Base-by-base conservation (phyloP, 2,329 filamentous ascomycete species). In the Colletotrichum sp. region DNA sequence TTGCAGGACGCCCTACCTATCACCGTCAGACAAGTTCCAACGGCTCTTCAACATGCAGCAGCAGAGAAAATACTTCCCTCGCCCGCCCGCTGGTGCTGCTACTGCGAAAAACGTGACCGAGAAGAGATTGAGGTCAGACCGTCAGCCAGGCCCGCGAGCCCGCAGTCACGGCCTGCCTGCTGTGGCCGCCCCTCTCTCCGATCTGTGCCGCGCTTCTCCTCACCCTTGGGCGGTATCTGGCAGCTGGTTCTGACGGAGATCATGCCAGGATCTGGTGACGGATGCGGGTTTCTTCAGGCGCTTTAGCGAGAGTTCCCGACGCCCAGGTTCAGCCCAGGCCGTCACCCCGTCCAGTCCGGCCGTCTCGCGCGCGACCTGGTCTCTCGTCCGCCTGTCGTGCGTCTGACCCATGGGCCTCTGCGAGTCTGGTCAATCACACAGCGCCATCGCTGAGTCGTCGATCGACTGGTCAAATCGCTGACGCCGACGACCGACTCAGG, bases 231-330 rank as follows among this genome's bases (percentile, higher is more conserved):
- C 58, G 69, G 73, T 70, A 75, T 65, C 64, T 75, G 70, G 65
- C 70, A 73, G 70, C 60, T 67, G 70, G 73, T 58, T 60, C 52
- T 55, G 74, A 39, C 18, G 74, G 70, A 76, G 74, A 76, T 69
- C 74, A 69, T 73, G 70, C 70, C 74, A 75, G 74, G 70, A 75
- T 75, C 74, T 74, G 74, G 48, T 75, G 74, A 74, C 64, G 74
- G 74, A 65, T 61, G 56, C 70, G 74, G 70, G 30, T 64, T 65
- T 73, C 70, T 36, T 73, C 70, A 65, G 43, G 58, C 70, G 73
- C 73, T 27, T 73, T 62, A 76, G 74, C 74, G 70, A 76, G 64
- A 76, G 65, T 73, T 76, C 65, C 74, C 74, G 74, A 69, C 56
- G 65, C 70, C 70, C 74, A 76, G 70, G 74, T 69, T 76, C 73